Conservation (phyloP, 1,284 basidiomycete species). For the Anthracocystis walkeri region DNA sequence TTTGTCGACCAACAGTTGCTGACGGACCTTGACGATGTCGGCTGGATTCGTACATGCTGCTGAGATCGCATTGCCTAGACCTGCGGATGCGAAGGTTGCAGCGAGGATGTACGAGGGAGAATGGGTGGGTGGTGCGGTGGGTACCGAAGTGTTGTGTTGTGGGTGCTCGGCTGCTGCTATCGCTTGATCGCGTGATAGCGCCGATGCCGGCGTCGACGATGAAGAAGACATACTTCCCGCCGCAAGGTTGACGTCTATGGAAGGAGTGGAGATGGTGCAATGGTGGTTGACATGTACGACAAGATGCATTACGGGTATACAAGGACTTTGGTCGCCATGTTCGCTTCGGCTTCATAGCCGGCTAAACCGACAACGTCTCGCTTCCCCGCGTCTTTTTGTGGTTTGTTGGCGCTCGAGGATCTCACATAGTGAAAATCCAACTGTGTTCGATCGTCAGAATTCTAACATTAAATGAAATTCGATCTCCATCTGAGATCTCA, state of each 20-base stretch:
- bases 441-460: background rate
- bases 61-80: conserved; percentile 54
- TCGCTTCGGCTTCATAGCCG: conserved; percentile 30
- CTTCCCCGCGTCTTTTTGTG: conserved; percentile 11
- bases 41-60: conserved; percentile 56
- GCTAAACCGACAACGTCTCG: conserved; percentile 16
- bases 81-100: conserved; percentile 54
- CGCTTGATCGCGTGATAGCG: conserved; percentile 37
- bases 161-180: conserved; percentile 38
- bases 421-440: too few species aligned
- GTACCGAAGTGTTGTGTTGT: conserved; percentile 23
- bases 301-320: too few species aligned
- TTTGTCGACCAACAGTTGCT: conserved; percentile 51
- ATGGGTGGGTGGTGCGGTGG: conserved; percentile 12
- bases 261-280: background rate
- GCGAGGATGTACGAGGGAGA: conserved; percentile 29
- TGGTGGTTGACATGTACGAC: background rate
- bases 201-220: conserved; percentile 11
- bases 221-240: conserved; percentile 4
- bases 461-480: too few species aligned
- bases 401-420: background rate
- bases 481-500: too few species aligned
- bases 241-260: background rate
- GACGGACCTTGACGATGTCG: conserved; percentile 62
- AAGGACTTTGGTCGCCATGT: background rate